phyloP scores from a whole-genome alignment of 495 filamentous ascomycete species.

The Penicillium mononematosum region DNA sequence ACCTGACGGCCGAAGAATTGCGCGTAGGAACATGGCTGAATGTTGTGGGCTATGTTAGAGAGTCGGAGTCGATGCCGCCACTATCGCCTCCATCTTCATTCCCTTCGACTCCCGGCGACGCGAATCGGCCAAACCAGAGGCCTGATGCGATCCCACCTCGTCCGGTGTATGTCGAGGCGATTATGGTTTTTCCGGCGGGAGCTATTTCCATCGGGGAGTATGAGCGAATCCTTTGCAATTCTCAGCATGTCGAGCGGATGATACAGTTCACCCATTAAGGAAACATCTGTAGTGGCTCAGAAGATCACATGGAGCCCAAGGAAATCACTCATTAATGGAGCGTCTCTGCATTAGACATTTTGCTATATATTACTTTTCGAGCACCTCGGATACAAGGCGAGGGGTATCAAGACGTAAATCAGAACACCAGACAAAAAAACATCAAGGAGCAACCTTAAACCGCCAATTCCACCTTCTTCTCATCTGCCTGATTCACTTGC shows the following conservation, averaged over 20 bases:
- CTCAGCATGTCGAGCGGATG: conserved; percentile 35
- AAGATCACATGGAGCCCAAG: neutral
- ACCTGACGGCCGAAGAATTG: conserved; percentile 61
- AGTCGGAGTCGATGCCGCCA: conserved; percentile 10
- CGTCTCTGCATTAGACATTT: conserved; percentile 9
- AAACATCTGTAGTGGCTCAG: neutral
- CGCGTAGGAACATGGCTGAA: conserved; percentile 87
- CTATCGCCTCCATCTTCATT: conserved; percentile 15
- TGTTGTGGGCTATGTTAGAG: conserved; percentile 75
- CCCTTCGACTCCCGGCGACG: conserved; percentile 14
- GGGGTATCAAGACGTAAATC: conserved; percentile 17
- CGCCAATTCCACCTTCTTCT: conserved; percentile 18
- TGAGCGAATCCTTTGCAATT: conserved; percentile 47
- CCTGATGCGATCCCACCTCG: conserved; percentile 17
- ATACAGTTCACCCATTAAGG: conserved; percentile 16
- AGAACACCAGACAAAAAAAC: conserved; percentile 7
- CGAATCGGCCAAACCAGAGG: conserved; percentile 4
- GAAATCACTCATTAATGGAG: conserved; percentile 3
- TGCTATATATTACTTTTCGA: conserved; percentile 13
- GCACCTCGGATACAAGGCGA: conserved; percentile 18
- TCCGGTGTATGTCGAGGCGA: conserved; percentile 56
- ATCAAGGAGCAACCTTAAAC: neutral
- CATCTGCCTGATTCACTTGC: neutral
- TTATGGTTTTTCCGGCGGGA: conserved; percentile 66
- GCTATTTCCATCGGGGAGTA: conserved; percentile 63